A percentile compares a stretch with the other conserved stretches of the same genome.
These are phyloP conservation scores for Cordyceps pruinosa DNA, from an alignment of 2,329 filamentous ascomycete species.

Conservation along the genomic window DNA sequence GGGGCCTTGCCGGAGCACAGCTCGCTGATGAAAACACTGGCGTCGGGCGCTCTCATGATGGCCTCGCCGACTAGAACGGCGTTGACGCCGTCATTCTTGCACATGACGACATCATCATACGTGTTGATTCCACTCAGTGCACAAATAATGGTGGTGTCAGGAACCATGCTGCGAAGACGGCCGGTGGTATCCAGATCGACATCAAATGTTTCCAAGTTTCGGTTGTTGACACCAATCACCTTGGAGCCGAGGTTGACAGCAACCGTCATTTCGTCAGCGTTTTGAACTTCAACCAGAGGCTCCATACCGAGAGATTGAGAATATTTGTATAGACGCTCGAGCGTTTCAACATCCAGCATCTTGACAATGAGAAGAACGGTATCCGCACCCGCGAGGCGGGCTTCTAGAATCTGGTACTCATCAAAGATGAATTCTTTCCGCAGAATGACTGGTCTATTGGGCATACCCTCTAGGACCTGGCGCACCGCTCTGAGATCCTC, in stretches of 20 bases:
- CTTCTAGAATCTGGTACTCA: conserved; percentile 96
- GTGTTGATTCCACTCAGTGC: conserved; percentile 91
- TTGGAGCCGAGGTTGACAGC: conserved; percentile 81
- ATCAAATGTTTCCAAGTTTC: conserved; percentile 92
- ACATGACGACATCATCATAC: conserved; percentile 79
- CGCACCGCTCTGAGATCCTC: conserved; percentile 85
- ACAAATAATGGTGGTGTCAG: conserved; percentile 79
- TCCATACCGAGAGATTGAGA: conserved; percentile 92
- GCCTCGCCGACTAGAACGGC: conserved; percentile 93
- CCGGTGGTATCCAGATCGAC: conserved; percentile 91
- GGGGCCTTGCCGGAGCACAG: conserved; percentile 59
- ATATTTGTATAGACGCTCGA: conserved; percentile 79
- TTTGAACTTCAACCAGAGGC: conserved; percentile 94
- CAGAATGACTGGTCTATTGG: conserved; percentile 83
- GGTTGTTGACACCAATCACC: conserved; percentile 96
- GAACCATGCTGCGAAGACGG: conserved; percentile 78
- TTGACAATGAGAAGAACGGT: conserved; percentile 95
- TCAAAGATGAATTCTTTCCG: conserved; percentile 98
- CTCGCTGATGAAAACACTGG: conserved; percentile 72
- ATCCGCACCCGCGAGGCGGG: conserved; percentile 84
- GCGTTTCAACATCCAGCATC: conserved; percentile 74
- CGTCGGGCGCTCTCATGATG: conserved; percentile 85
- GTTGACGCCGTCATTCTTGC: conserved; percentile 82
- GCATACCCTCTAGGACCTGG: conserved; percentile 82
- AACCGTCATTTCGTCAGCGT: conserved; percentile 81